Evolutionary conservation across 176 grass and related monocot genomes (phyloP).

Genomic region (Carex littledalei): DNA sequence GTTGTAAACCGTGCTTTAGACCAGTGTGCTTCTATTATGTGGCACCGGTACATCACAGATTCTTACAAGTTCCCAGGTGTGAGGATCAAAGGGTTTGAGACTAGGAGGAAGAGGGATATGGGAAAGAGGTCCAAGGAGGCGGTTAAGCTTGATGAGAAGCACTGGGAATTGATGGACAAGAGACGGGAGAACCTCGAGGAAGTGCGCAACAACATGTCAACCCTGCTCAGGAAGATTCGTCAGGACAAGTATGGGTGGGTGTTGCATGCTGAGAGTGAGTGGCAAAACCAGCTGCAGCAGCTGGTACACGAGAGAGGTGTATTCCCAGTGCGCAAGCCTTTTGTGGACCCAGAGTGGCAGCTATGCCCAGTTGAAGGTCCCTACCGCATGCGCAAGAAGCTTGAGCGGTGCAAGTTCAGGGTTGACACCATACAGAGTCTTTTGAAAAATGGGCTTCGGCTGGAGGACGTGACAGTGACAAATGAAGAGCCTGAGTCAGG

Average conservation of each 20-base stretch:
- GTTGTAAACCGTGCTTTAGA: slow-evolving; percentile 82
- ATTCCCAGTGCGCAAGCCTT: slow-evolving; percentile 64
- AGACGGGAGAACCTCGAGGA: slow-evolving; percentile 74
- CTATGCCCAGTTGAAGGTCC: slow-evolving; percentile 92
- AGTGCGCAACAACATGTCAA: slow-evolving; percentile 89
- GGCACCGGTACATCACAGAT: slow-evolving; percentile 79
- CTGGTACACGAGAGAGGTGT: slow-evolving; percentile 95
- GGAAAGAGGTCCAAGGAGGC: slow-evolving; percentile 69
- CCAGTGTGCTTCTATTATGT: slow-evolving; percentile 87
- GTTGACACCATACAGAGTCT: slow-evolving; percentile 92
- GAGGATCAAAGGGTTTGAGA: slow-evolving; percentile 97
- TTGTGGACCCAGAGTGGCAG: slow-evolving; percentile 68
- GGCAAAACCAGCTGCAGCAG: slow-evolving; percentile 90
- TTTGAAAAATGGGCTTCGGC: slow-evolving; percentile 43
- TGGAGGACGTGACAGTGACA: slow-evolving; percentile 37
- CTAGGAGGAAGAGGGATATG: slow-evolving; percentile 92
- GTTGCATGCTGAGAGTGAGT: slow-evolving; percentile 95
- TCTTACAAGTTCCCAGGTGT: slow-evolving; percentile 96
- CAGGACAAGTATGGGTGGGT: slow-evolving; percentile 99
- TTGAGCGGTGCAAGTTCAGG: slow-evolving; percentile 79
- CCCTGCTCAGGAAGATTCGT: slow-evolving; percentile 79
- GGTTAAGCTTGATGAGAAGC: slow-evolving; percentile 61
- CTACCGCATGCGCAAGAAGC: slow-evolving; percentile 97
- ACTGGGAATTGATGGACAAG: slow-evolving; percentile 87
- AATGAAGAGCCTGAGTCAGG: slow-evolving; percentile 52